These are phyloP conservation scores for Blastocystis sp. DNA, from an alignment of 352 stramenopile genomes.

Conservation along the genomic window DNA sequence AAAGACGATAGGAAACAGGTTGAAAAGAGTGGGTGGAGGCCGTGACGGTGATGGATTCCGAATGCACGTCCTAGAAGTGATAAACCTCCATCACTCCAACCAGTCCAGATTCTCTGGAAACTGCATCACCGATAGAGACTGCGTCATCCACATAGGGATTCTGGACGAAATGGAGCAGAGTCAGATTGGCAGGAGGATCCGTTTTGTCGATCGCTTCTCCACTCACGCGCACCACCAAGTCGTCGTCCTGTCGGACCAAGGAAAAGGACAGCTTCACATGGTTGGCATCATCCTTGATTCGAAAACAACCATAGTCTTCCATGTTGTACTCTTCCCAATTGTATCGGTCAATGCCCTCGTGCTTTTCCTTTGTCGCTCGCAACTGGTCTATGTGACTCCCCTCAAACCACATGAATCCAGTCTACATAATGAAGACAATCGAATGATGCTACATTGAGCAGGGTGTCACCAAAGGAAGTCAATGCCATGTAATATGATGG, in stretches of 20 bases:
- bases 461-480: neutral
- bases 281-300: constrained; percentile 7
- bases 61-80: neutral
- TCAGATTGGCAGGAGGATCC: neutral
- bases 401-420: constrained; percentile 44
- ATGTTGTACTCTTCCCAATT: constrained; percentile 10
- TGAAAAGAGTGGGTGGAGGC: neutral
- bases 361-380: constrained; percentile 6
- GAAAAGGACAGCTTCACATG: neutral
- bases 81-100: neutral
- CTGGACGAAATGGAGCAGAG: neutral
- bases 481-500: neutral
- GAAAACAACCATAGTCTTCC: constrained; percentile 19
- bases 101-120: neutral
- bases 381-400: neutral
- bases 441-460: neutral
- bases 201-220: neutral
- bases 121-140: neutral
- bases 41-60: neutral
- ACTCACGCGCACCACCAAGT: neutral
- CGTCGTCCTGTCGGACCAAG: neutral
- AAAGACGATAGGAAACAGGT: neutral
- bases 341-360: neutral
- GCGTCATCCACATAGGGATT: neutral
- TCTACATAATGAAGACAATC: neutral